Conservation (phyloP, 1,139 yeast species). For the Yamadazyma atmosphaerica region DNA sequence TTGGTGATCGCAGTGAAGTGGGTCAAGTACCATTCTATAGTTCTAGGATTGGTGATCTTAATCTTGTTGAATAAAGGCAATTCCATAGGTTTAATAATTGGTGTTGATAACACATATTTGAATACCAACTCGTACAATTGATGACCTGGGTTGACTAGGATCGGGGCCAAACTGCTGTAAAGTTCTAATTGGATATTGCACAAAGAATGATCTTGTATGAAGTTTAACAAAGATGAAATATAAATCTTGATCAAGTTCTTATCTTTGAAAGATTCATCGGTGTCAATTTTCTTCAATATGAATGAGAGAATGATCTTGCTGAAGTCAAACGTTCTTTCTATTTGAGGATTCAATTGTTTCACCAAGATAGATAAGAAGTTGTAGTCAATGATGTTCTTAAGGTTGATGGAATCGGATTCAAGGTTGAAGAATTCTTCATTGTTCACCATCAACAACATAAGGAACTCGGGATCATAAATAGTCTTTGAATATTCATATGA, state of each 20-base stretch:
- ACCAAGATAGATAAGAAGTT: slow-evolving; percentile 59
- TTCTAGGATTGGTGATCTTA: slow-evolving; percentile 10
- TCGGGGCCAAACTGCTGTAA: slow-evolving; percentile 54
- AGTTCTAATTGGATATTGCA: slow-evolving; percentile 20
- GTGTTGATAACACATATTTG: slow-evolving; percentile 60
- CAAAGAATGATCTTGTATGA: slow-evolving; percentile 42
- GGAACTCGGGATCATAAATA: slow-evolving; percentile 61
- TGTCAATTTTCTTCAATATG: slow-evolving; percentile 36
- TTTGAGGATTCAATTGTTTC: no score
- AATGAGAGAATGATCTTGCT: slow-evolving; percentile 38
- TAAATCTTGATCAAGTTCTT: slow-evolving; percentile 56
- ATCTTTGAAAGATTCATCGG: slow-evolving; percentile 51
- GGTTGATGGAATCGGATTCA: slow-evolving; percentile 38
- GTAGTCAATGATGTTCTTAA: slow-evolving; percentile 60
- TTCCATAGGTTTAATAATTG: slow-evolving; percentile 54
- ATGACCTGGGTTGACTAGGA: slow-evolving; percentile 69
- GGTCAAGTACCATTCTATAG: slow-evolving; percentile 15
- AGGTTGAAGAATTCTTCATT: slow-evolving; percentile 58
- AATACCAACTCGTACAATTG: slow-evolving; percentile 67
- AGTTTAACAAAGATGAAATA: slow-evolving; percentile 59
- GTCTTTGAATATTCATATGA: slow-evolving; percentile 21
- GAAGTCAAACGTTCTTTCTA: no score
- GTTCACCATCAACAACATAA: slow-evolving; percentile 56
- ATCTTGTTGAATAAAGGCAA: slow-evolving; percentile 55
- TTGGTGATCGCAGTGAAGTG: slow-evolving; percentile 6